Base-by-base conservation (phyloP, 495 filamentous ascomycete species). In the Astrothelium macrocarpum region DNA sequence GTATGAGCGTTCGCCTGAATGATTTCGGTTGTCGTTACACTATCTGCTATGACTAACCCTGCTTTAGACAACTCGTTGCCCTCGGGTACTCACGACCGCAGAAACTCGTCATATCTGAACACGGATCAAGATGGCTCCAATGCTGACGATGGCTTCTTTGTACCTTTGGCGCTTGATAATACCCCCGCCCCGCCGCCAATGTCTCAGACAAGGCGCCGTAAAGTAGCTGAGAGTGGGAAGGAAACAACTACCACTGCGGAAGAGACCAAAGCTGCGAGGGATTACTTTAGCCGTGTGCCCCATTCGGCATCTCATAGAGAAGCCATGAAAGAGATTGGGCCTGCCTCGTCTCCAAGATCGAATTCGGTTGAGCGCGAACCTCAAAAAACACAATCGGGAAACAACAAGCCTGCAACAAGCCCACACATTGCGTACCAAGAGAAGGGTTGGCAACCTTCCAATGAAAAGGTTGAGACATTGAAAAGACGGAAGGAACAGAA, bases 361-460 rank as follows among this genome's bases (percentile, higher is more conserved):
- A 75, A 77, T 7, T 81, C 83, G 76, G 84, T 69, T 20, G 74
- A 74, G 64, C 69, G 73, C 56, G 68, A 66, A 65, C 69, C 29
- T 25, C 66, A 70, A 69, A 32, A 73, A 72, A 20, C 58, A 74
- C 69, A 78, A 72, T 62, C 65, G 78, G 76, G 68, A 79, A 78
- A 45, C 79, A 72, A 78, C 83, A 11, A 90, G 89, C 10, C 90
- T 90, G 42, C 91, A 97, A 74, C 95, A 96, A 71, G 89, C 9
- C 90, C 91, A 36, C 91, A 97, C 74, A 95, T 96, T 71, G 89
- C 90, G 42, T 95, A 89, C 72, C 91, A 95, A 72, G 90, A 95
- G 70, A 92, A 91, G 71, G 85, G 85, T 0, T 82, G 90, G 56
- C 84, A 90, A 68, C 68, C 74, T 7, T 75, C 73, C 3, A 75